phyloP scores from a whole-genome alignment of 805 yeast species.

The Candida succiphila region DNA sequence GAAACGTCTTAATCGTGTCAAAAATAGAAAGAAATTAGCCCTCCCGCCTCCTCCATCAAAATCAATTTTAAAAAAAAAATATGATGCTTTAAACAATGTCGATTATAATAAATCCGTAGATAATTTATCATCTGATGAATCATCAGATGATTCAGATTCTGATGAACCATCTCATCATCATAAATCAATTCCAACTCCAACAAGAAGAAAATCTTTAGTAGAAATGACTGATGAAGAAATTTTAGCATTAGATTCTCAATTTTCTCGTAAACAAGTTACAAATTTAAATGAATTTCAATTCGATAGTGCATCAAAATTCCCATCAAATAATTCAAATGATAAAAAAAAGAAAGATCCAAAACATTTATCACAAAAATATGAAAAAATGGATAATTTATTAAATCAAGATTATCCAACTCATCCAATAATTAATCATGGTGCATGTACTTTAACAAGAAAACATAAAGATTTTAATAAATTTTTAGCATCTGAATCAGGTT shows the following conservation, averaged over 20 bases:
- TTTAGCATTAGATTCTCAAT: constrained; percentile 45
- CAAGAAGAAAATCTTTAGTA: constrained; percentile 34
- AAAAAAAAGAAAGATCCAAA: background rate
- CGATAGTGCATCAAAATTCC: constrained; percentile 20
- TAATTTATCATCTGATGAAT: background rate
- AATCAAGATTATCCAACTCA: constrained; percentile 24
- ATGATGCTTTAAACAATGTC: background rate
- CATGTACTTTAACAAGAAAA: constrained; percentile 31
- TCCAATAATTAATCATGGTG: constrained; percentile 20
- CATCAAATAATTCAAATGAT: constrained; percentile 1
- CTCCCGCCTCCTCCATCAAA: constrained; percentile 24
- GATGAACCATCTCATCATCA: background rate
- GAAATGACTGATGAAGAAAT: constrained; percentile 47
- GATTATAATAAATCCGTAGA: background rate
- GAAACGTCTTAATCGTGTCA: constrained; percentile 3
- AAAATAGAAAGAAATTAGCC: constrained; percentile 12
- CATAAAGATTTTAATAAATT: constrained; percentile 24
- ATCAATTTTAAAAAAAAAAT: constrained; percentile 24
- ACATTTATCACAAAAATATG: constrained; percentile 5
- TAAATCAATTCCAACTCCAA: constrained; percentile 1
- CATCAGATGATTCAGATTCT: constrained; percentile 1
- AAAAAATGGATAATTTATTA: constrained; percentile 23
- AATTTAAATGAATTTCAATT: constrained; percentile 35
- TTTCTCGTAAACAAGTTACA: constrained; percentile 22
- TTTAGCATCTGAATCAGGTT: background rate